Base-by-base conservation (phyloP, 371 early-diverging fungal genomes). In the Saksenaea vasiformis region DNA sequence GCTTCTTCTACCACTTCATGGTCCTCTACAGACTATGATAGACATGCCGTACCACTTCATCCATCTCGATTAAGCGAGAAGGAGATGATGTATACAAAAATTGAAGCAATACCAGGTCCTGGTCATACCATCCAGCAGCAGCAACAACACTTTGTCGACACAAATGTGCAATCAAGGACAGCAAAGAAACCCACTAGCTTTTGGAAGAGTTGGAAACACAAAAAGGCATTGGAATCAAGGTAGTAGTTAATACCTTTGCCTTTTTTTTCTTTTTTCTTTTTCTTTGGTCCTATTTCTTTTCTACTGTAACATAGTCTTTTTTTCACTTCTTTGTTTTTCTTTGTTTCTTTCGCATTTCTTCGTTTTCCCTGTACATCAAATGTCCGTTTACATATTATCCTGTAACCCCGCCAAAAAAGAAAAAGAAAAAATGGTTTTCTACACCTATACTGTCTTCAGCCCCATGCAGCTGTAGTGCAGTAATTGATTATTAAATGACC, bases 401-500 rank as follows among this genome's bases (percentile, higher is more conserved):
- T 22, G 51, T 47, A 47, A 47, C 22, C n/a, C 17, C 0, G 22
- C 51, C 27, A 60, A 64, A 56, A 62, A 57, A 55, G 7, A 31
- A 31, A 31, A 31, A 31, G 7, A 31, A 31, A 31, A 31, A 31
- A 31, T 4, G 31, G 31, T 54, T 54, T 26, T n/a, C n/a, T 7
- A 54, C 55, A 19, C 26, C 37, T 58, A 22, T 47, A 47, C 11
- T 47, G 51, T 22, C 24, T 44, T 66, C 34, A 70, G 8, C 96
- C 95, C 95, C 95, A 96, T 54, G 95, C 96, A 2, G 91, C 90
- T 9, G 92, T 92, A 11, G 91, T 91, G 54, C 92, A 92, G 71
- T 96, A 96, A 74, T 94, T 93, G 31, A 96, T 85, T 39, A 93
- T 92, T 44, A 96, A 82, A 65, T 89, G 90, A 9, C 89, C 90